Percentiles rank a stretch among this genome's conserved stretches.
These are phyloP conservation scores for Hypoxylon sp. DNA, from an alignment of 2,329 filamentous ascomycete species.

Conservation along the genomic window DNA sequence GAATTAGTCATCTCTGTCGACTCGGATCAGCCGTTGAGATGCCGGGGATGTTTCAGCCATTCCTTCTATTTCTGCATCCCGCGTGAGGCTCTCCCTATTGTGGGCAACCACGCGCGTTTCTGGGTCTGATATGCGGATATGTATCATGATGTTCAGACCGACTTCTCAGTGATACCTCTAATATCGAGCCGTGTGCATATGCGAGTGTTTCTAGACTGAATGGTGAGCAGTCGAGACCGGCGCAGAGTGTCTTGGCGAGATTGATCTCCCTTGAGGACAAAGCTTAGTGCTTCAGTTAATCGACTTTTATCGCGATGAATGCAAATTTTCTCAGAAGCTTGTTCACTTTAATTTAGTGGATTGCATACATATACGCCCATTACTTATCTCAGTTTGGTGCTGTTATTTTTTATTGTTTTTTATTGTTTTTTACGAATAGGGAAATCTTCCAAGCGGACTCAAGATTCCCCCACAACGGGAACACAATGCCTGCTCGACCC, in stretches of 20 bases:
- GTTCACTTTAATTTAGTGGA: slow-evolving; percentile 21
- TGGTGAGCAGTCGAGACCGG: slow-evolving; percentile 30
- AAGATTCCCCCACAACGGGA: slow-evolving; percentile 44
- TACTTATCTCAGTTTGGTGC: slow-evolving; percentile 3
- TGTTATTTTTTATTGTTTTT: slow-evolving; percentile 9
- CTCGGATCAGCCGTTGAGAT: slow-evolving; percentile 44
- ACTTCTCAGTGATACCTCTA: slow-evolving; percentile 23
- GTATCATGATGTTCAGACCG: slow-evolving; percentile 38
- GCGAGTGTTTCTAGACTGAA: slow-evolving; percentile 28
- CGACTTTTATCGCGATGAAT: slow-evolving; percentile 21
- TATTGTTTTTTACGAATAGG: slow-evolving; percentile 23
- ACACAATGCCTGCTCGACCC: slow-evolving; percentile 39
- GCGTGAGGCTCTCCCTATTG: slow-evolving; percentile 43
- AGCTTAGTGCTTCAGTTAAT: slow-evolving; percentile 31
- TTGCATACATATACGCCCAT: slow-evolving; percentile 8
- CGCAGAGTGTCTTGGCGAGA: slow-evolving; percentile 32
- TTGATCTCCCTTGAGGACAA: slow-evolving; percentile 29
- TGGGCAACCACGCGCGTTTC: slow-evolving; percentile 28
- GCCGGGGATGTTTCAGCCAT: slow-evolving; percentile 46
- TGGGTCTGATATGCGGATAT: slow-evolving; percentile 34
- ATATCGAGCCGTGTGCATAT: slow-evolving; percentile 36
- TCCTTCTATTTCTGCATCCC: slow-evolving; percentile 41
- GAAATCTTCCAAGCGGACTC: slow-evolving; percentile 24
- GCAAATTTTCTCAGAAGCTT: slow-evolving; percentile 17
- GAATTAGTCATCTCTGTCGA: slow-evolving; percentile 47